These are phyloP conservation scores for Parathielavia hyrcaniae DNA, from an alignment of 495 filamentous ascomycete genomes.

Conservation along the genomic window DNA sequence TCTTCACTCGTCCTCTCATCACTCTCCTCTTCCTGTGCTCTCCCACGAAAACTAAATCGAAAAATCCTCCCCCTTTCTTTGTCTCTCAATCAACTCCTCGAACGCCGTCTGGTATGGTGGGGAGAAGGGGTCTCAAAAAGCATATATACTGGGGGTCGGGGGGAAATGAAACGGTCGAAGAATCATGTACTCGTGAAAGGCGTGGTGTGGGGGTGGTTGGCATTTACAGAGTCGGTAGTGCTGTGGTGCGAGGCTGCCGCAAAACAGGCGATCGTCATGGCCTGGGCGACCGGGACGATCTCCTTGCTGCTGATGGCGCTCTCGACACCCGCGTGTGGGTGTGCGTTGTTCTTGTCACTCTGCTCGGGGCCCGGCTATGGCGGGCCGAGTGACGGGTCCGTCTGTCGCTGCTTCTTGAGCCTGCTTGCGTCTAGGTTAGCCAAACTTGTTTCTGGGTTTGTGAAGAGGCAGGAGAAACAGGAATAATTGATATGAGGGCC, in stretches of 20 bases:
- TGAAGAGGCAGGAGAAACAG: not conserved
- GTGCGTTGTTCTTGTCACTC: conserved; percentile 28
- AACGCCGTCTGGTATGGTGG: conserved; percentile 7
- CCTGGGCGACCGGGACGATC: conserved; percentile 18
- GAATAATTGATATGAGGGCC: conserved; percentile 10
- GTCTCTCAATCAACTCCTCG: conserved; percentile 5
- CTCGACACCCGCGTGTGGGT: conserved; percentile 29
- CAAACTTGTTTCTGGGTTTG: conserved; percentile 4
- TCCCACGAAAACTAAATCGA: not conserved
- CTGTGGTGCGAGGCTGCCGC: not conserved
- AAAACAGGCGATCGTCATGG: not conserved
- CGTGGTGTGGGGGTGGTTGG: not conserved
- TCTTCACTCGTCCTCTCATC: not conserved
- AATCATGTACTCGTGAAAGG: conserved; percentile 11
- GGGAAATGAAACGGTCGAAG: not conserved
- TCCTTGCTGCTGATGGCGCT: conserved; percentile 23
- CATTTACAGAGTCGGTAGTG: conserved; percentile 7
- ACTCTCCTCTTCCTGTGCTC: not conserved
- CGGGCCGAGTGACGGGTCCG: conserved; percentile 27
- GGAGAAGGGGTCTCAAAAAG: not conserved
- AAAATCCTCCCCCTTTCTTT: not conserved
- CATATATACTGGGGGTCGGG: conserved; percentile 10
- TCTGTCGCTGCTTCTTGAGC: conserved; percentile 37
- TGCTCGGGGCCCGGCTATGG: conserved; percentile 22
- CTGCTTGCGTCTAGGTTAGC: conserved; percentile 28